Evolutionary conservation across 305 asterid genomes (phyloP).

Genomic region (Fraxinus paxiana): DNA sequence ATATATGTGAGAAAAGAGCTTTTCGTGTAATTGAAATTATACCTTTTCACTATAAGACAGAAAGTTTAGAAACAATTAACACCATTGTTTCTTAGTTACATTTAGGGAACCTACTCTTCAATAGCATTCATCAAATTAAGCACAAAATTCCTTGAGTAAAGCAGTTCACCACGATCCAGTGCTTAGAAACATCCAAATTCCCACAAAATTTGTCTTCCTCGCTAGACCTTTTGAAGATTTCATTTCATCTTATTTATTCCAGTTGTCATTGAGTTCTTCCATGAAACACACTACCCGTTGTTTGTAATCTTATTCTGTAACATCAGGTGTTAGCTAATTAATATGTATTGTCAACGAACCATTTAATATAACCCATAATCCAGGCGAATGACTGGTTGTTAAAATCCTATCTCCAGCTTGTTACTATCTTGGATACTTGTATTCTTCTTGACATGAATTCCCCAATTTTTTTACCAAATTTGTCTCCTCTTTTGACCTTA

Average conservation of each 20-base stretch:
- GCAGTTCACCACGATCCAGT: not conserved
- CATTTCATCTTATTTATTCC: not conserved
- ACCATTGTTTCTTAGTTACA: not conserved
- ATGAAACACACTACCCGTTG: not conserved
- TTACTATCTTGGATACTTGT: not conserved
- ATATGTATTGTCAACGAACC: not conserved
- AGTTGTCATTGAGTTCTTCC: not conserved
- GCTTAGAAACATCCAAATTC: not conserved
- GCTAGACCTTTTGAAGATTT: not conserved
- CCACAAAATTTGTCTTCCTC: not conserved
- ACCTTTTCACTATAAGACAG: not conserved
- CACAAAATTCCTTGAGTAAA: not conserved
- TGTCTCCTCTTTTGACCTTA: not conserved
- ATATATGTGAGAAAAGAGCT: not conserved
- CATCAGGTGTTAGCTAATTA: constrained; percentile 6
- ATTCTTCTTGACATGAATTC: not conserved
- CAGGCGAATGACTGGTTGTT: not conserved
- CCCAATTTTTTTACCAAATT: not conserved
- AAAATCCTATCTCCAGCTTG: not conserved
- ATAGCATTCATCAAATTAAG: not conserved
- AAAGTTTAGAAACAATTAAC: not conserved
- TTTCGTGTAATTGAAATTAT: not conserved
- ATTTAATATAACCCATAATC: not conserved
- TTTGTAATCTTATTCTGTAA: constrained; percentile 21
- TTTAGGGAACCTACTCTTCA: not conserved